Evolutionary conservation across 139 green algal genomes (phyloP).

Genomic region (Limnomonas spitsbergensis): DNA sequence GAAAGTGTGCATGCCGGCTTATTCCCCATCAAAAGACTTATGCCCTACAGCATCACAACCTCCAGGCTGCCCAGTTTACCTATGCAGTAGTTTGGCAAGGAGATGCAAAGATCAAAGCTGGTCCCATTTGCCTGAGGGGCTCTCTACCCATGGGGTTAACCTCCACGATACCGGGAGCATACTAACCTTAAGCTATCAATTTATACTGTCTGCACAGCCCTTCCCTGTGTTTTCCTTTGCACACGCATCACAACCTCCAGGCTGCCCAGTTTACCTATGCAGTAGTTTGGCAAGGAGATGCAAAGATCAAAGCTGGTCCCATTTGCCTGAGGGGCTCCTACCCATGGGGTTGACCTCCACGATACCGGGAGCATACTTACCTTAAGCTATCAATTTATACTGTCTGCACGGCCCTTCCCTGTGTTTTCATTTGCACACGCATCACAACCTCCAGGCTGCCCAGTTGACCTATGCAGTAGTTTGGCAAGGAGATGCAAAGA

Average conservation of each 20-base stretch:
- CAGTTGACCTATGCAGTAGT: slow-evolving; percentile 4
- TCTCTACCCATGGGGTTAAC: not conserved
- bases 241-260: not conserved
- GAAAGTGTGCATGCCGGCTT: not conserved
- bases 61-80: not conserved
- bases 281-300: slow-evolving; percentile 3
- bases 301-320: not conserved
- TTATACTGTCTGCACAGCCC: too few relatives aligned
- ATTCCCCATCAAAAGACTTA: too few relatives aligned
- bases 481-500: not conserved
- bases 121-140: slow-evolving; percentile 2
- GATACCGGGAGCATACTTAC: not conserved
- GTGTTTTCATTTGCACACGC: too few relatives aligned
- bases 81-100: slow-evolving; percentile 8
- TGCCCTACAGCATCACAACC: not conserved
- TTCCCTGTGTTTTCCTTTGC: too few relatives aligned
- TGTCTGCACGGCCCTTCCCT: too few relatives aligned
- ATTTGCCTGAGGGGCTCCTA: slow-evolving; percentile 4
- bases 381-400: too few relatives aligned
- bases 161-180: slow-evolving; percentile 1
- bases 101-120: not conserved
- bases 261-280: not conserved
- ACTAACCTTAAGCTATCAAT: too few relatives aligned
- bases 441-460: not conserved
- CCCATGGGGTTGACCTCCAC: not conserved